Evolutionary conservation across 208 protist species (phyloP), one percentile per base, ranked within the genome.

Genomic region (Angomonas deanei): DNA sequence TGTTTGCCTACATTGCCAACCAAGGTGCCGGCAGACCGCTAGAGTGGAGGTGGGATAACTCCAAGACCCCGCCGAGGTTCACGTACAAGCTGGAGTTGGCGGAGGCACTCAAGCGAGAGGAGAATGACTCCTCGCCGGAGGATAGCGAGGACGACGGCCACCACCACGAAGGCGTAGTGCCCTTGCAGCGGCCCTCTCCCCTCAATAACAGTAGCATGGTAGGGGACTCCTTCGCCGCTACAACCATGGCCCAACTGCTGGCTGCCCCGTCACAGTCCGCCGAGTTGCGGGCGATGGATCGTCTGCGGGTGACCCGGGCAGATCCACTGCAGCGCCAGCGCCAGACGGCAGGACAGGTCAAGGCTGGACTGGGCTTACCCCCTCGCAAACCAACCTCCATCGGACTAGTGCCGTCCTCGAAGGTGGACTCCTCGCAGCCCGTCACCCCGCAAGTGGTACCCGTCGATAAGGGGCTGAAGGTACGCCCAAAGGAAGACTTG

Each of bases 231-330:
- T 80, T 80, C 34, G 31, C 48, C 34, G 55, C 64, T 0, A 66
- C 69, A 30, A 80, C 74, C 2, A 69, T 80, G 56, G 65, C 74
- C 61, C 74, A 80, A 59, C 69, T 80, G 59, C 64, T 80, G 61
- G 74, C 74, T 26, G 64, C 64, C 36, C 74, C 74, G 10, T 80
- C 74, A 17, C 61, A 63, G 42, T 55, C 48, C 10, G 74, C 74
- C 1, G 74, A 80, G 53, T 55, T 80, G 46, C 74, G 74, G 32
- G 74, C 74, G 42, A 66, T 65, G 27, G 50, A 65, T 28, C 66
- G 66, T n/a, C 65, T 80, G 30, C 68, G 56, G 31, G 60, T 80
- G 21, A 80, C 74, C 11, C 74, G 74, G 61, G 69, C 74, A 21
- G 74, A 80, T 57, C 68, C 64, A 19, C 59, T 64, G 39, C 63